Evolutionary conservation across 306 rosid species (phyloP).

Genomic region (Cotoneaster glaucophyllus): DNA sequence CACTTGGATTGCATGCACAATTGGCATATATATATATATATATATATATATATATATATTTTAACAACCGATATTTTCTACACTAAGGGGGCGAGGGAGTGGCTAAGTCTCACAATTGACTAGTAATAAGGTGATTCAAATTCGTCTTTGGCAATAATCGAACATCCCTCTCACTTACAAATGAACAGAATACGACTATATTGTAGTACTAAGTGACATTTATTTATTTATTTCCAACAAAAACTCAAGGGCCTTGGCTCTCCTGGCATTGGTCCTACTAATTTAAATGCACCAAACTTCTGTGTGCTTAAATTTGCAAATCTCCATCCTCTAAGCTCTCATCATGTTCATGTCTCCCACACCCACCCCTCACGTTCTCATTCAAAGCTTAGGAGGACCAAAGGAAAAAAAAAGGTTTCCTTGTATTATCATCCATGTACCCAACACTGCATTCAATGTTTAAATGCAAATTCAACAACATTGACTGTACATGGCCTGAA

Average conservation of each 20-base stretch:
- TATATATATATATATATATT: too few species aligned
- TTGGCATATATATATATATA: background rate
- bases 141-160: fast-evolving
- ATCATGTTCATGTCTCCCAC: background rate
- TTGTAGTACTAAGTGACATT: background rate
- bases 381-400: slow-evolving; percentile 7
- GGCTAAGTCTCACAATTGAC: too few species aligned
- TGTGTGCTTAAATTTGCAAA: background rate
- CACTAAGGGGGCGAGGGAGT: too few species aligned
- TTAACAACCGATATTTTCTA: too few species aligned
- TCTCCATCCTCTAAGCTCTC: background rate
- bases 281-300: background rate
- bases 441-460: background rate
- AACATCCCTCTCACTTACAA: too few species aligned
- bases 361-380: slow-evolving; percentile 16
- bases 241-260: too few species aligned
- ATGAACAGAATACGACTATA: too few species aligned
- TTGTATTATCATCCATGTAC: background rate
- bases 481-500: background rate
- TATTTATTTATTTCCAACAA: background rate
- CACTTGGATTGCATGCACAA: background rate
- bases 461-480: background rate
- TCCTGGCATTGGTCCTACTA: background rate
- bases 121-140: too few species aligned
- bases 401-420: background rate